Evolutionary conservation across 208 protist species (phyloP).

Genomic region (Acanthamoeba culbertsoni): DNA sequence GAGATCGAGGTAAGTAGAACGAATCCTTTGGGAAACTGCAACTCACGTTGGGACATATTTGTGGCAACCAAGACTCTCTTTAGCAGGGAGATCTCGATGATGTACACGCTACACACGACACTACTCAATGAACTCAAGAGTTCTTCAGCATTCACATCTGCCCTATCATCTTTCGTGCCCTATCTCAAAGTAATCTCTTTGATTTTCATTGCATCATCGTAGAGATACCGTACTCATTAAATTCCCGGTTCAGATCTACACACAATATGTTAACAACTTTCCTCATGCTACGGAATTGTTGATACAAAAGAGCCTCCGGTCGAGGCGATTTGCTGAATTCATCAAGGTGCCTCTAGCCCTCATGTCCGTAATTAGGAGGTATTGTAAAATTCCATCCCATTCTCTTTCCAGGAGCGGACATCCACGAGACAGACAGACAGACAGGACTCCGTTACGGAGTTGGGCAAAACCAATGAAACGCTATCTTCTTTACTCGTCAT

Average conservation of each 20-base stretch:
- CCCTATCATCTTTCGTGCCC: background rate
- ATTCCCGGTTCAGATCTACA: constrained; percentile 70
- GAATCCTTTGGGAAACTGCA: too few relatives aligned
- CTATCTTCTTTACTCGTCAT: background rate
- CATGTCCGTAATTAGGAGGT: background rate
- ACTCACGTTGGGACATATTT: too few relatives aligned
- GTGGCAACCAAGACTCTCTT: background rate
- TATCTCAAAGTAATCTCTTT: background rate
- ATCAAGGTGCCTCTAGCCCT: background rate
- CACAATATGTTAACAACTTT: constrained; percentile 70
- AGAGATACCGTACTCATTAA: background rate
- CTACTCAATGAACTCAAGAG: background rate
- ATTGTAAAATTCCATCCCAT: background rate
- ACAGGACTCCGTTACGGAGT: background rate
- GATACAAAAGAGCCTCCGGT: background rate
- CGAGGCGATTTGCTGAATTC: background rate
- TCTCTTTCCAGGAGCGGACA: background rate
- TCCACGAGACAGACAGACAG: background rate
- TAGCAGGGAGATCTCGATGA: background rate
- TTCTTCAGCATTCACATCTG: background rate
- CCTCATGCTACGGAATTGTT: constrained; percentile 37
- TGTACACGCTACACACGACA: background rate
- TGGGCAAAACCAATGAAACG: background rate
- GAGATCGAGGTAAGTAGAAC: background rate
- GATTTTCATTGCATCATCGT: background rate